Evolutionary conservation across 257 asterid species (phyloP).

Genomic region (Cinchona pubescens): DNA sequence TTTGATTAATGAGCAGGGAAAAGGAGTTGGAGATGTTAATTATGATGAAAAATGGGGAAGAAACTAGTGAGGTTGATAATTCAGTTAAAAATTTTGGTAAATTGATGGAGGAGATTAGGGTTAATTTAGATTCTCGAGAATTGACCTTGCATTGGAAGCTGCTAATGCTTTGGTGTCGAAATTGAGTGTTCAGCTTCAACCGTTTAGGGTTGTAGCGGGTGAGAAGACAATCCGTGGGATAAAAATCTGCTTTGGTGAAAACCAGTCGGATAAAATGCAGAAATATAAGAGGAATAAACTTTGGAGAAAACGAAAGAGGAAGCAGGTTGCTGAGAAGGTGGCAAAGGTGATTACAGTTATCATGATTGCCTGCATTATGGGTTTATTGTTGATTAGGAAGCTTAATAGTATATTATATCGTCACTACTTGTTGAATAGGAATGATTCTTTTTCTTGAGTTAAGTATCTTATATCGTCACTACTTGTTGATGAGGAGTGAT

Average conservation of each 20-base stretch:
- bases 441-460: conserved; percentile 8
- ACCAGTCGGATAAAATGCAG: conserved; percentile 56
- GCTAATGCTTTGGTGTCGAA: conserved; percentile 61
- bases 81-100: conserved; percentile 35
- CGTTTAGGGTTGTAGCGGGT: conserved; percentile 69
- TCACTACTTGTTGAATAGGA: not conserved
- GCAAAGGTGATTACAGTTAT: conserved; percentile 45
- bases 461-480: not conserved
- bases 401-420: not conserved
- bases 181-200: conserved; percentile 73
- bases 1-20: conserved; percentile 19
- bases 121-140: conserved; percentile 49
- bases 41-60: conserved; percentile 31
- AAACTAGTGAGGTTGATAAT: conserved; percentile 26
- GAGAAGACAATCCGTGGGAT: conserved; percentile 80
- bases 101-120: conserved; percentile 40
- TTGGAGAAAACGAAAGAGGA: conserved; percentile 86
- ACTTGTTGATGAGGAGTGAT: not conserved
- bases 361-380: not conserved
- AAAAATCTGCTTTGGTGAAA: conserved; percentile 64
- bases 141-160: conserved; percentile 48
- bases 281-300: conserved; percentile 79
- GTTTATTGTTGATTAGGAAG: conserved; percentile 3
- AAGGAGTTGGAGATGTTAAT: conserved; percentile 26
- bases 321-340: conserved; percentile 52